Conservation (phyloP, 495 filamentous ascomycete species). For the Penicillium angulare region DNA sequence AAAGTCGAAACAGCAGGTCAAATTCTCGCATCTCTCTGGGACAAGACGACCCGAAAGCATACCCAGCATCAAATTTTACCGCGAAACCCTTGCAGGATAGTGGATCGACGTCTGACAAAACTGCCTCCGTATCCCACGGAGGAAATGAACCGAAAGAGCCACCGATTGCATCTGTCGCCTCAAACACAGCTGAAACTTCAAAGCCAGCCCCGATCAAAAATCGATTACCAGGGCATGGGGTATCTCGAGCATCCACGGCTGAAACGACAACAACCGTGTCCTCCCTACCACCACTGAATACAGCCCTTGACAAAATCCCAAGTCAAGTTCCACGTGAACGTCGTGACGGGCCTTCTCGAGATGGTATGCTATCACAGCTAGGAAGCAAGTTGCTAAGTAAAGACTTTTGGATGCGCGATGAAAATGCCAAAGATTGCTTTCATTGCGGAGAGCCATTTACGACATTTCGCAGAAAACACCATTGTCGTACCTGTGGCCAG, state of each 20-base stretch:
- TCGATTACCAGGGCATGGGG: conserved; percentile 35
- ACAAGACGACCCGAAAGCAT: conserved; percentile 30
- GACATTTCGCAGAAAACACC: conserved; percentile 93
- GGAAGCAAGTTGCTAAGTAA: conserved; percentile 83
- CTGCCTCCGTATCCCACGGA: conserved; percentile 34
- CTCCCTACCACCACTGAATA: conserved; percentile 34
- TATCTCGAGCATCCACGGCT: conserved; percentile 36
- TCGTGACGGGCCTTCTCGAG: conserved; percentile 18
- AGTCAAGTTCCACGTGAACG: conserved; percentile 18
- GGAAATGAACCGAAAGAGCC: conserved; percentile 25
- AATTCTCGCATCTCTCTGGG: conserved; percentile 41
- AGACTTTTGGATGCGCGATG: conserved; percentile 99
- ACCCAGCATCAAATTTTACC: conserved; percentile 35
- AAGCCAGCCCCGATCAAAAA: conserved; percentile 16
- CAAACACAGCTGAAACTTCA: conserved; percentile 23
- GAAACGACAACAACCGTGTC: conserved; percentile 30
- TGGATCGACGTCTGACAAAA: conserved; percentile 41
- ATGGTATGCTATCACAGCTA: conserved; percentile 50
- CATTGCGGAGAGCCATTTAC: conserved; percentile 85
- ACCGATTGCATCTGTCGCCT: conserved; percentile 17
- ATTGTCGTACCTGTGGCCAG: conserved; percentile 88
- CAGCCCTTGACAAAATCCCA: conserved; percentile 19
- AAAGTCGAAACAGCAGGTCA: conserved; percentile 26
- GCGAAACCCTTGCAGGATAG: conserved; percentile 30
- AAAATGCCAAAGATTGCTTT: conserved; percentile 97